Base-by-base conservation (phyloP, 2,329 filamentous ascomycete species). In the Graphium sp. region DNA sequence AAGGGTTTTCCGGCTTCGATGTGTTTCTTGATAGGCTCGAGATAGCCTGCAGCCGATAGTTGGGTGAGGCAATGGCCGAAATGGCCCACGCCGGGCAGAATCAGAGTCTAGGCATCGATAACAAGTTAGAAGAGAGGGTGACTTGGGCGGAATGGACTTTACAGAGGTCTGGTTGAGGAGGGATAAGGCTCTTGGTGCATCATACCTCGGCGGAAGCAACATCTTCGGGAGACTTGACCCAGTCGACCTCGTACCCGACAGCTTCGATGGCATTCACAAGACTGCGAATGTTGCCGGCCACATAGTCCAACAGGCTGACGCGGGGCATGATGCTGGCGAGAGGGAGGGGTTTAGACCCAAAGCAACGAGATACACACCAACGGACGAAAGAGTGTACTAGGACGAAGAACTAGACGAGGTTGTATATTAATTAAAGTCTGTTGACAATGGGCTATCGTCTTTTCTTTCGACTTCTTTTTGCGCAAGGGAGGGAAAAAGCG, bases 211-310 rank as follows among this genome's bases (percentile, higher is more conserved):
- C 89, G 41, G 75, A 73, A 36, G 72, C 58, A 31, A 98, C 72
- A 52, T 95, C 84, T 41, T 79, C 73, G 5, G 89, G 89, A 19
- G 73, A 73, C 43, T 66, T 77, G 40, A 98, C 66, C 89, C 87
- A 95, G 58, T 89, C 80, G 26, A 98, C 82, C 24, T 80, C 69
- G 50, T 87, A 95, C 35, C 89, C 89, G 34, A 87, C 68, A 54
- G 89, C 92, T 53, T 98, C 87, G 45, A 98, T 92, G 43, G 87
- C 89, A 61, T 98, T 98, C 48, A 85, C 87, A 43, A 98, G 69
- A 37, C 85, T 94, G 39, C 87, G 78, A 42, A 98, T 75, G 53
- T 98, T 98, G 47, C 89, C 89, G 35, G 89, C 87, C 39, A 94
- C 87, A 50, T 94, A 95, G 58, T 95, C 64, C 42, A 78, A 55